Evolutionary conservation across 2,329 filamentous ascomycete species (phyloP), one percentile per base, ranked within the genome.

Genomic region (Neonectria coccinea): DNA sequence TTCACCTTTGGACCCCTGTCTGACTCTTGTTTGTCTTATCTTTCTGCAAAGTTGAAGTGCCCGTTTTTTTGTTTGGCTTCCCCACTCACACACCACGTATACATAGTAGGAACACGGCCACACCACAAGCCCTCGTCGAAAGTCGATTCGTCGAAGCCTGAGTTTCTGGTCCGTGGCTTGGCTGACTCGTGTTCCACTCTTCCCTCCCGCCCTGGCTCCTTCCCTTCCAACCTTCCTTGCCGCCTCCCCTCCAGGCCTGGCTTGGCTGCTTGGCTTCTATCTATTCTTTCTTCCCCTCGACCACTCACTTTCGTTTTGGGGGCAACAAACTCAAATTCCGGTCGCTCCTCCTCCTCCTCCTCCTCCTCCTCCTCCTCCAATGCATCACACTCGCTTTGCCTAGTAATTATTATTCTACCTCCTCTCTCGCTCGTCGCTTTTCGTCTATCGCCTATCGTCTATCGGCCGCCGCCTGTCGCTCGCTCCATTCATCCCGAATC

Each of bases 121-220:
- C 44, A 8, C 20, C 22, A 48, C 44, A 9, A 9, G 10, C 45
- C 52, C 33, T 25, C 31, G 47, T 42, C 41, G 47, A 33, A 63
- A 57, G 68, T 69, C 56, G 53, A 71, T 69, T 64, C 60, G 63
- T 66, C 56, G 55, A 61, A 45, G 59, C 63, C 62, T 57, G 33
- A 39, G 33, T 39, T 39, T 39, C 12, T 5, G 53, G 52, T 27
- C 45, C 22, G 45, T 52, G 51, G 42, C 56, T 60, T 65, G 57
- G 62, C 52, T 51, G 58, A 61, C 67, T 72, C 70, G 68, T 71
- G 68, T 72, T 59, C 48, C 62, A 48, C 25, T 52, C 47, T 36
- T 50, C 36, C 61, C 41, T 56, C 20, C 33, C 42, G 29, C 54
- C 45, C 47, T 22, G 22, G 22, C 22, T 22, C 22, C 22, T 25